Evolutionary conservation across 352 stramenopile species (phyloP).

Genomic region (Phytophthora nicotianae): DNA sequence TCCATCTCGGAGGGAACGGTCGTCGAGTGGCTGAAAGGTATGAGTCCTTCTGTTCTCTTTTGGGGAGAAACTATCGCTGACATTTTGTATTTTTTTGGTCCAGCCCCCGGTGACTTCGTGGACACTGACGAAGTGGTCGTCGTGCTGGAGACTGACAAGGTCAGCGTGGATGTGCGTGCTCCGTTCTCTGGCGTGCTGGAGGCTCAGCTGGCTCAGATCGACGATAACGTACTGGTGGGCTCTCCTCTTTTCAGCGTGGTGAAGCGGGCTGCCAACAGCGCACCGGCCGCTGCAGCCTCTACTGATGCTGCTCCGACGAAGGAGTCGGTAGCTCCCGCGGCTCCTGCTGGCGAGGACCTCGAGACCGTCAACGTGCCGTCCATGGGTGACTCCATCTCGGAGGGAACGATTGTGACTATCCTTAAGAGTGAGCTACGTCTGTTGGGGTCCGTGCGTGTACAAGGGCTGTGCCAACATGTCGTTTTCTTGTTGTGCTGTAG

Average conservation of each 20-base stretch:
- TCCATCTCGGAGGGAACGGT: slow-evolving; percentile 99
- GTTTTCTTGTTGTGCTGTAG: slow-evolving; percentile 31
- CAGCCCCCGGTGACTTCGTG: slow-evolving; percentile 92
- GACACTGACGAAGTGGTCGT: slow-evolving; percentile 97
- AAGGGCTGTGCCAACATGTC: slow-evolving; percentile 1
- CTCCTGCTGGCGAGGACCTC: slow-evolving; percentile 43
- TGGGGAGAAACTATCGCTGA: slow-evolving; percentile 1
- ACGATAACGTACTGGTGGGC: slow-evolving; percentile 97
- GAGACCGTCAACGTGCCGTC: slow-evolving; percentile 87
- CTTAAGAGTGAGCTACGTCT: slow-evolving; percentile 63
- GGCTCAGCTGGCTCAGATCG: slow-evolving; percentile 91
- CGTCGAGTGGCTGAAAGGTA: slow-evolving; percentile 95
- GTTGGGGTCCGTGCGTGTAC: background rate
- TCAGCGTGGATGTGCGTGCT: slow-evolving; percentile 93
- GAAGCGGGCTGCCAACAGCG: slow-evolving; percentile 44
- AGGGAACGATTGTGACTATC: slow-evolving; percentile 96
- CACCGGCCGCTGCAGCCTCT: slow-evolving; percentile 19
- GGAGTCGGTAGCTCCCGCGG: slow-evolving; percentile 20
- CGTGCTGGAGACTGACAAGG: slow-evolving; percentile 99
- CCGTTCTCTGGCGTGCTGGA: slow-evolving; percentile 91
- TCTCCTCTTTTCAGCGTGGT: slow-evolving; percentile 86
- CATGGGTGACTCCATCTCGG: slow-evolving; percentile 97
- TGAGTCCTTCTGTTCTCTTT: background rate
- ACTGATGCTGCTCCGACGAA: slow-evolving; percentile 25
- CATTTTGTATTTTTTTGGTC: slow-evolving; percentile 2